Evolutionary conservation across 768 basidiomycete species (phyloP), one percentile per base, ranked within the genome.

Genomic region (Inosperma sp.): DNA sequence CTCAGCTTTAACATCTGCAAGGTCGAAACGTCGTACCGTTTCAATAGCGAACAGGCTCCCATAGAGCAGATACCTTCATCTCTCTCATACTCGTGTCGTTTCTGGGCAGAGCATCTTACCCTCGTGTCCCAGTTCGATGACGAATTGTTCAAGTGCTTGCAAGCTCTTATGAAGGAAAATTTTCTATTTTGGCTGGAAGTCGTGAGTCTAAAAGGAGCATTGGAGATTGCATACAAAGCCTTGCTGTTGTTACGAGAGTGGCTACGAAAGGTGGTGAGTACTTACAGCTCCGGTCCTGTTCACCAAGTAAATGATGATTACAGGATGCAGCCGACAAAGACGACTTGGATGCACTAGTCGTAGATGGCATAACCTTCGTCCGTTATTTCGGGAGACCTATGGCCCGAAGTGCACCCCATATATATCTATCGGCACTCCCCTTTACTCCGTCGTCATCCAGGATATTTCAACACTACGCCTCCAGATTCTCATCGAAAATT

Each of bases 351-450:
- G 33, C 26, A 2, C 9, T 47, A 22, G 27, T 62, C 27, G 13
- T 14, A 46, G 72, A 70, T 26, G 60, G 59, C 23, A 31, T 33
- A 12, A 54, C 52, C 12, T 73, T 73, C 51, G 54, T 73, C 10
- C 55, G 58, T 6, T 16, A 51, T 4, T 74, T 72, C 56, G 58
- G 53, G 10, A 39, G 49, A 2, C 45, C 62, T n/a, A 65, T 73
- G 17, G 51, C 57, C 29, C 55, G 56, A 22, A 68, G 68, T 39
- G 60, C 64, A 14, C 66, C 70, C 6, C 71, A 73, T 35, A 64
- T 73, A 5, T 74, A 73, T 51, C 13, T 73, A 5, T 73, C 72
- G 22, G 72, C 68, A 19, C 53, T 73, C 27, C 62, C 70, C 6
- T 69, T 69, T 31, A 51, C 61, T 10, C 69, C 72, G 2, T 49